Percentiles rank a stretch among this genome's conserved stretches.
These are phyloP conservation scores for Aspergillus fijiensis DNA, from an alignment of 2,329 filamentous ascomycete genomes.

Conservation along the genomic window DNA sequence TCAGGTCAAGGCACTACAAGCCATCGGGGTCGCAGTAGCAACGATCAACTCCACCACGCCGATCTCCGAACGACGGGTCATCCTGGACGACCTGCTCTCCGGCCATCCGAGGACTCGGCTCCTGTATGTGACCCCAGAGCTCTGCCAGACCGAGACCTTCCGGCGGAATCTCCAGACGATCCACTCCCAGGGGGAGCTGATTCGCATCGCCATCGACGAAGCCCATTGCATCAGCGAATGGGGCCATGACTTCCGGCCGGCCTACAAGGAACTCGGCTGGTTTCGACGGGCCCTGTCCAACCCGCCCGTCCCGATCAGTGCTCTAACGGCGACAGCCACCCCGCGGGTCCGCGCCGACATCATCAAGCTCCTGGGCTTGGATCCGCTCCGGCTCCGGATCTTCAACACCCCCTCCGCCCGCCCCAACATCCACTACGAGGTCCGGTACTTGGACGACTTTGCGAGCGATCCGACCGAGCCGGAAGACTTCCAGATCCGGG, in stretches of 20 bases:
- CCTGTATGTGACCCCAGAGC: constrained; percentile 90
- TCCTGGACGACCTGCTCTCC: constrained; percentile 79
- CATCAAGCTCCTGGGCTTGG: constrained; percentile 69
- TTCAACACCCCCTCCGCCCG: constrained; percentile 84
- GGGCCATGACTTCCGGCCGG: constrained; percentile 95
- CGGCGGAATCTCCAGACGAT: constrained; percentile 71
- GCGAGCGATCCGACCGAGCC: constrained; percentile 30
- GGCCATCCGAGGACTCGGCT: constrained; percentile 81
- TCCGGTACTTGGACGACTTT: constrained; percentile 58
- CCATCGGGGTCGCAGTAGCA: constrained; percentile 73
- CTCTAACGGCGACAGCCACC: constrained; percentile 89
- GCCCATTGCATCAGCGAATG: constrained; percentile 97
- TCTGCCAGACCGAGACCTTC: constrained; percentile 76
- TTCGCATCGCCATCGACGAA: constrained; percentile 86
- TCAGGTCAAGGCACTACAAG: constrained; percentile 77
- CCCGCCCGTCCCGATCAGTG: constrained; percentile 85
- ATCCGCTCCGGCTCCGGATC: constrained; percentile 61
- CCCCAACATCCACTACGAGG: constrained; percentile 85
- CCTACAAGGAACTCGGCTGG: constrained; percentile 84
- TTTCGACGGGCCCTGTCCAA: constrained; percentile 67
- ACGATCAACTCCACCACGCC: constrained; percentile 84
- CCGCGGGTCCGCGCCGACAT: constrained; percentile 78
- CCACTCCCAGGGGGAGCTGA: constrained; percentile 78
- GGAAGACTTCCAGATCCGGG: constrained; percentile 67
- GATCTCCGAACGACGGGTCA: constrained; percentile 61